phyloP scores from a whole-genome alignment of 1,284 basidiomycete genomes.

The Rhodotorula mucilaginosa region DNA sequence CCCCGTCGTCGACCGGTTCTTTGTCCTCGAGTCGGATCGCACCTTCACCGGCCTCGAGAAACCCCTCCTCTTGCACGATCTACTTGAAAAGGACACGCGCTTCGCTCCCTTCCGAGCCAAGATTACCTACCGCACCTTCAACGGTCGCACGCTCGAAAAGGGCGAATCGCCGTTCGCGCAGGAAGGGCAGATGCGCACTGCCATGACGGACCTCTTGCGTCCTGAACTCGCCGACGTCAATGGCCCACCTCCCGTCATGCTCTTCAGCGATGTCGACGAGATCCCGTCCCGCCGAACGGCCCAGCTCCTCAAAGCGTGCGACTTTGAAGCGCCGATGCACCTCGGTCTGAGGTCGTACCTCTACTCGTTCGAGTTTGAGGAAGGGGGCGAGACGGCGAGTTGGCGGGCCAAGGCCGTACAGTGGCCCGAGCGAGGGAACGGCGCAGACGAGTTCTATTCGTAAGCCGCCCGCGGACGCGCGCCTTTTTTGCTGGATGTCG shows the following conservation, averaged over 20 bases:
- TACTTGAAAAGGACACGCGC: conserved; percentile 13
- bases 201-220: conserved; percentile 38
- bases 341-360: conserved; percentile 64
- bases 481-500: background rate
- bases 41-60: conserved; percentile 65
- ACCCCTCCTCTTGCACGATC: conserved; percentile 54
- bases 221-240: background rate
- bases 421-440: conserved; percentile 31
- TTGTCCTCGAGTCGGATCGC: conserved; percentile 64
- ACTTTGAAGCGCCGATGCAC: conserved; percentile 60
- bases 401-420: conserved; percentile 36
- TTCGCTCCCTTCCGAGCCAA: conserved; percentile 59
- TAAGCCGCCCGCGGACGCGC: background rate
- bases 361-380: conserved; percentile 63
- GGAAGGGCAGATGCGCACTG: conserved; percentile 50
- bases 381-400: conserved; percentile 34
- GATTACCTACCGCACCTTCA: conserved; percentile 54
- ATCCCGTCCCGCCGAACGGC: conserved; percentile 61
- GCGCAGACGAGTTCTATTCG: conserved; percentile 29
- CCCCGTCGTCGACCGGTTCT: conserved; percentile 61
- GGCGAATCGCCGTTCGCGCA: conserved; percentile 49
- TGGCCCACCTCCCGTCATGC: conserved; percentile 60
- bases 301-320: conserved; percentile 60
- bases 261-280: conserved; percentile 68
- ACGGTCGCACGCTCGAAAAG: conserved; percentile 42